phyloP scores from a whole-genome alignment of 805 yeast genomes.

The Schizosaccharomyces octosporus region DNA sequence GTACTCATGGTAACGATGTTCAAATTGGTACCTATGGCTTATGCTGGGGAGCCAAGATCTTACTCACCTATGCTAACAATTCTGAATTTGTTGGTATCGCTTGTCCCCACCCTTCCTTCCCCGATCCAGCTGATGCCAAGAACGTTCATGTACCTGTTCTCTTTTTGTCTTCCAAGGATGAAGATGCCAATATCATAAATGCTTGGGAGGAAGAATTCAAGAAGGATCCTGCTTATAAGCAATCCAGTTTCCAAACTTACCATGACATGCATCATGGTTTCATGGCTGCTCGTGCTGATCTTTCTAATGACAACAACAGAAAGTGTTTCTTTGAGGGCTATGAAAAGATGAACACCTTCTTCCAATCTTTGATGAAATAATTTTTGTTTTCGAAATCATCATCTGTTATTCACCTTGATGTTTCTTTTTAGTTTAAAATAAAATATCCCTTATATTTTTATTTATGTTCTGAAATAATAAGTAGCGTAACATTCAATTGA shows the following conservation, averaged over 20 bases:
- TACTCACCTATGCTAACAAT: constrained; percentile 4
- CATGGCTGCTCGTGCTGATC: constrained; percentile 8
- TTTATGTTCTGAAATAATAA: too few species aligned
- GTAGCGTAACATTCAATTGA: too few species aligned
- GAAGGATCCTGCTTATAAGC: not conserved
- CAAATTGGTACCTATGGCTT: constrained; percentile 7
- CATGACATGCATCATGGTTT: constrained; percentile 9
- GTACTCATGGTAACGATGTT: not conserved
- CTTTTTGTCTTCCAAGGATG: constrained; percentile 6
- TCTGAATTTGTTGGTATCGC: constrained; percentile 3
- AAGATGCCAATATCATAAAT: constrained; percentile 4
- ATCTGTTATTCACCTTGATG: not conserved
- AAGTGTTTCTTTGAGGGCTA: constrained; percentile 8
- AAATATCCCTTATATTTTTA: too few species aligned
- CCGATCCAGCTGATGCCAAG: constrained; percentile 5
- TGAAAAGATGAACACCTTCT: constrained; percentile 4
- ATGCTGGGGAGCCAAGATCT: constrained; percentile 9
- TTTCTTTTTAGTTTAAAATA: too few species aligned
- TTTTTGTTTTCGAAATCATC: not conserved
- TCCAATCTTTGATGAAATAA: constrained; percentile 3
- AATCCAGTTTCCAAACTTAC: constrained; percentile 4
- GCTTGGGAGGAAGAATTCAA: constrained; percentile 3
- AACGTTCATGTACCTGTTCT: constrained; percentile 6
- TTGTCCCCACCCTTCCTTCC: constrained; percentile 7
- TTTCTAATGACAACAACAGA: constrained; percentile 5